A percentile compares a stretch with the other conserved stretches of the same genome.
Conservation (phyloP, 2,329 filamentous ascomycete species). For the Torrubiella hemipterigena region DNA sequence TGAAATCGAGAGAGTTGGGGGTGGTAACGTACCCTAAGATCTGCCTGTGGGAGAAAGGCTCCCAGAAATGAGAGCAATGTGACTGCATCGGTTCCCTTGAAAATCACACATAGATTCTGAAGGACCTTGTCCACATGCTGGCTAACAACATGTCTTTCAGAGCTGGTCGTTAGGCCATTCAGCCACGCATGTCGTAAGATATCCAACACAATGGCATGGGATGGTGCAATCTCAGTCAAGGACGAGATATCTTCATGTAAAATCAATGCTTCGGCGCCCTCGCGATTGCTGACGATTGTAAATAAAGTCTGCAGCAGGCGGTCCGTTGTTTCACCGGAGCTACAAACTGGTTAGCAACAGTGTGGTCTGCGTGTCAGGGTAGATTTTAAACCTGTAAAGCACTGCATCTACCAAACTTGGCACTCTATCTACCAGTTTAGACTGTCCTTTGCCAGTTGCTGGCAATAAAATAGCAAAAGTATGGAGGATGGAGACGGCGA, state of each 20-base stretch:
- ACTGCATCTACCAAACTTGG: conserved; percentile 40
- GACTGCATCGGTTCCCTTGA: conserved; percentile 46
- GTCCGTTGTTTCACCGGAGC: conserved; percentile 37
- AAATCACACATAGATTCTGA: conserved; percentile 36
- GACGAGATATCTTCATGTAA: conserved; percentile 38
- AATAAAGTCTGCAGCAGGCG: conserved; percentile 45
- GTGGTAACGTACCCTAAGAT: conserved; percentile 28
- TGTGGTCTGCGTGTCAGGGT: too few relatives aligned
- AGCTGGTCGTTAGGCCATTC: conserved; percentile 25
- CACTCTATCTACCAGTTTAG: conserved; percentile 39
- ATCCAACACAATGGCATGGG: conserved; percentile 40
- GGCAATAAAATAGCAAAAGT: conserved; percentile 49
- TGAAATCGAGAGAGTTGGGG: background rate
- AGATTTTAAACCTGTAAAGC: conserved; percentile 42
- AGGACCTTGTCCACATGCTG: conserved; percentile 35
- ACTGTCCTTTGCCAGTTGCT: conserved; percentile 26
- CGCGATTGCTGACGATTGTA: conserved; percentile 37
- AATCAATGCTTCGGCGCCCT: conserved; percentile 37
- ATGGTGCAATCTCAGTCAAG: conserved; percentile 43
- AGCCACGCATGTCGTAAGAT: conserved; percentile 46
- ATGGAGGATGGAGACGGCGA: conserved; percentile 51
- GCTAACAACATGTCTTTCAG: conserved; percentile 18
- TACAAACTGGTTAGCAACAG: too few relatives aligned
- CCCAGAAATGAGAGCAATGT: conserved; percentile 47
- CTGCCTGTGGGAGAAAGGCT: conserved; percentile 35